Percentiles rank a stretch among this genome's conserved stretches.
Evolutionary conservation across 23 red algal species (phyloP).

Genomic region (Gracilaria gracilis): DNA sequence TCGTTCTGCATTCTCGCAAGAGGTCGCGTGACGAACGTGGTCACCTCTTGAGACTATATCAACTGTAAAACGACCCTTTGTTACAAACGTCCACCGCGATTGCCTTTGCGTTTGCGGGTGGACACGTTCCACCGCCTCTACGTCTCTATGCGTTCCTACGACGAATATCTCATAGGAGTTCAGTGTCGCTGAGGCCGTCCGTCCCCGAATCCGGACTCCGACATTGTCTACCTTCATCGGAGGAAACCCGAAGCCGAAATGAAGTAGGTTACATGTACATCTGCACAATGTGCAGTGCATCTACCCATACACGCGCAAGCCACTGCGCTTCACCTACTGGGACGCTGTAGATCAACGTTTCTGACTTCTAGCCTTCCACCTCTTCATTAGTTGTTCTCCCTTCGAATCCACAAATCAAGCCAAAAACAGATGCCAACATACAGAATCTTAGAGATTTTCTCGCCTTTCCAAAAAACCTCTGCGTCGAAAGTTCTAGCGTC

Average conservation of each 20-base stretch:
- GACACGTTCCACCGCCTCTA: background rate
- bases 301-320: background rate
- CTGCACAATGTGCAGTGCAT: too few relatives aligned
- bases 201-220: background rate
- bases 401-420: background rate
- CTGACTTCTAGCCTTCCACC: background rate
- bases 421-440: too few relatives aligned
- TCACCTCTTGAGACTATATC: conserved; percentile 4
- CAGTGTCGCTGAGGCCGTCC: background rate
- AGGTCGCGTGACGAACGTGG: conserved; percentile 8
- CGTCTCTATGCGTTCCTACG: background rate
- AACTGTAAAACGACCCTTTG: background rate
- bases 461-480: too few relatives aligned
- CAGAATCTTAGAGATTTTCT: too few relatives aligned
- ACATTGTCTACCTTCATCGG: background rate
- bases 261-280: too few relatives aligned
- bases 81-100: background rate
- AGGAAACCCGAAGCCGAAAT: background rate
- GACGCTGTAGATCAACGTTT: background rate
- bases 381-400: background rate
- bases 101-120: background rate
- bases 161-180: background rate
- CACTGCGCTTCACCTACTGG: background rate
- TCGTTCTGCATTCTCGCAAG: conserved; percentile 15
- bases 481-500: too few relatives aligned